phyloP scores from a whole-genome alignment of 2,329 filamentous ascomycete genomes.

The Sporothrix dimorphospora region DNA sequence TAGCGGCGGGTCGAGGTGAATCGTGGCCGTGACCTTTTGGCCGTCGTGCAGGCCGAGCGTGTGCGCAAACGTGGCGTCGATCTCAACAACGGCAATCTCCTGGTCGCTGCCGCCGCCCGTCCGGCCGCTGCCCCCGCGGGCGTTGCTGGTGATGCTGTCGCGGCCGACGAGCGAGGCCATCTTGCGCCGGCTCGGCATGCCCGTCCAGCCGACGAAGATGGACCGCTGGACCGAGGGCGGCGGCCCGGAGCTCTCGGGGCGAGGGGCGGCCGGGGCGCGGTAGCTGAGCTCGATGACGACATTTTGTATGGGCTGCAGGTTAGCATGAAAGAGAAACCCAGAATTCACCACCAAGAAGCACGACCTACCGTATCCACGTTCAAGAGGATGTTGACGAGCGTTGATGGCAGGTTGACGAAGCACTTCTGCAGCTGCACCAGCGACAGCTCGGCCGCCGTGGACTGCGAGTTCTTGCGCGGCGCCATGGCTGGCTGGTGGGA shows the following conservation, averaged over 20 bases:
- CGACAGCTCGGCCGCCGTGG: constrained; percentile 79
- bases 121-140: constrained; percentile 41
- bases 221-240: constrained; percentile 55
- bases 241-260: constrained; percentile 45
- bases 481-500: constrained; percentile 44
- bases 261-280: constrained; percentile 59
- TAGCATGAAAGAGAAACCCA: constrained; percentile 20
- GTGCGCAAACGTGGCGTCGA: constrained; percentile 82
- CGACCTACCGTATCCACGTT: constrained; percentile 83
- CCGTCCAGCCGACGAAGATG: constrained; percentile 92
- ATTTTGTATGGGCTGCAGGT: constrained; percentile 80
- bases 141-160: constrained; percentile 48
- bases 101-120: constrained; percentile 60
- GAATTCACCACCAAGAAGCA: neutral
- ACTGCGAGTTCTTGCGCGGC: constrained; percentile 58
- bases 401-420: constrained; percentile 86
- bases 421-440: constrained; percentile 91
- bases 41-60: constrained; percentile 78
- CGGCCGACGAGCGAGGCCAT: constrained; percentile 72
- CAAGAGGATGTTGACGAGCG: constrained; percentile 80
- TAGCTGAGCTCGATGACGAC: constrained; percentile 90
- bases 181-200: constrained; percentile 91
- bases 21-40: constrained; percentile 69
- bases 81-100: constrained; percentile 76
- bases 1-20: constrained; percentile 88